Conservation (phyloP, 1,139 yeast genomes). For the Fermentozyma sake region DNA sequence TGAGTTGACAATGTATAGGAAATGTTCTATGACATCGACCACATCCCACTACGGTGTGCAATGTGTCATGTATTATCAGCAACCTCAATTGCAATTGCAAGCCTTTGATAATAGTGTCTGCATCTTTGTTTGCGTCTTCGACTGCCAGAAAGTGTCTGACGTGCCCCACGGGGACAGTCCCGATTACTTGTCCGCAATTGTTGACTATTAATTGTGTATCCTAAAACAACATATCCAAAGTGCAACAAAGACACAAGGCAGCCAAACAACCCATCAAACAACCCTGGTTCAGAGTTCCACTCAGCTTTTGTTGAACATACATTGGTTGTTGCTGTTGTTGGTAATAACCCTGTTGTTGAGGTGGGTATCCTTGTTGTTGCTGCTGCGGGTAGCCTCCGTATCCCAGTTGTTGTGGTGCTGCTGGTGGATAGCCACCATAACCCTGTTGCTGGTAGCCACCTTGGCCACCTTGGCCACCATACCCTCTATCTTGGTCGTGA, state of each 20-base stretch:
- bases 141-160: no score
- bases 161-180: no score
- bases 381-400: conserved; percentile 10
- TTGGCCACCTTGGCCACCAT: conserved; percentile 20
- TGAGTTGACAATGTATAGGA: no score
- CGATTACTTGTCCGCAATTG: no score
- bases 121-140: no score
- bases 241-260: conserved; percentile 70
- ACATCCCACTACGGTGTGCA: no score
- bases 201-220: no score
- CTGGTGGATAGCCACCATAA: conserved; percentile 19
- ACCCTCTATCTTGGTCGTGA: conserved; percentile 30
- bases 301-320: conserved; percentile 57
- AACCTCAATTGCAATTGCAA: no score
- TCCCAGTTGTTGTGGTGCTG: conserved; percentile 15
- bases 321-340: conserved; percentile 61
- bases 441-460: conserved; percentile 36
- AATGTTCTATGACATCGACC: no score
- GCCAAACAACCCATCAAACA: conserved; percentile 71
- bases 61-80: no score
- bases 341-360: conserved; percentile 19
- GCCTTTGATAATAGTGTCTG: no score
- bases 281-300: conserved; percentile 33
- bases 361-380: conserved; percentile 19
- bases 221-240: conserved; percentile 62